phyloP scores from a whole-genome alignment of 148 eudicot genomes.

The Persicaria maculosa region DNA sequence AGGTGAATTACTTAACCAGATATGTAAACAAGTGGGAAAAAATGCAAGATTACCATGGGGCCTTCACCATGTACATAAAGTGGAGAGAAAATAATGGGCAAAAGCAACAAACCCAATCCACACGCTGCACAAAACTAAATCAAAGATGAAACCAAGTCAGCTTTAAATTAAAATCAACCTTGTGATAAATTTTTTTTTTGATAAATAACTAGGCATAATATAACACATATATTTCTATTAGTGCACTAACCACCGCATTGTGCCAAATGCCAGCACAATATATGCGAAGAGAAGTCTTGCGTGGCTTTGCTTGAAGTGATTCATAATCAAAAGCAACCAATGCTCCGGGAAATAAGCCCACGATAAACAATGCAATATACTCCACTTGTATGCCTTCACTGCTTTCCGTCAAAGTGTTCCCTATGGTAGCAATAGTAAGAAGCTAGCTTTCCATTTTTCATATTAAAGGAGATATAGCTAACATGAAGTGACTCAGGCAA shows the following conservation, averaged over 20 bases:
- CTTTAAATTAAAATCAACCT: conserved; percentile 6
- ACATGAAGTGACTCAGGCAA: neutral
- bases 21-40: neutral
- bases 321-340: conserved; percentile 77
- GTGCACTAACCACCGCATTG: conserved; percentile 71
- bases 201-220: neutral
- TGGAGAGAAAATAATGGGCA: conserved; percentile 67
- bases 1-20: neutral
- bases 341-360: conserved; percentile 89
- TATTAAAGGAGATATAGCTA: neutral
- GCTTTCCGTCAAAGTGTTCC: conserved; percentile 33
- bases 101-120: conserved; percentile 56
- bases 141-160: conserved; percentile 21
- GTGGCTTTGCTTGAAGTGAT: conserved; percentile 48
- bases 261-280: conserved; percentile 99
- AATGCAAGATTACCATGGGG: conserved; percentile 53
- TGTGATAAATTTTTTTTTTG: too few species aligned
- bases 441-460: conserved; percentile 10
- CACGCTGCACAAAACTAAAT: conserved; percentile 79
- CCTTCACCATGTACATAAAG: conserved; percentile 59
- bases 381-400: conserved; percentile 90
- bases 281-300: conserved; percentile 61
- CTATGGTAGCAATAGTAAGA: conserved; percentile 38
- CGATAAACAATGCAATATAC: conserved; percentile 74
- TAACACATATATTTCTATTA: neutral